Conservation (phyloP, 2,329 filamentous ascomycete species). For the Stachybotrys chartarum region DNA sequence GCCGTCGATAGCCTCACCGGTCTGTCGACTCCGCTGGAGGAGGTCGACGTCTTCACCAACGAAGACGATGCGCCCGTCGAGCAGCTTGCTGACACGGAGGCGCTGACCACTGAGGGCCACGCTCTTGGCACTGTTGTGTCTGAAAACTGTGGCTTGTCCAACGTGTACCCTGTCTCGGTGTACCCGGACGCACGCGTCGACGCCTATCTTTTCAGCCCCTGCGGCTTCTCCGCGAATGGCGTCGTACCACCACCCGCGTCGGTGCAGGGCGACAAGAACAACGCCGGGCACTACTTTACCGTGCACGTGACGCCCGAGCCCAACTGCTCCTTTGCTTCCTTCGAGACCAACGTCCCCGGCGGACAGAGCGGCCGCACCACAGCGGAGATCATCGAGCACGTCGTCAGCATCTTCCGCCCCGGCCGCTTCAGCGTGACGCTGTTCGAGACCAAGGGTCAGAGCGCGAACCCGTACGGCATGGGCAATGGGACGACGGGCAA, state of each 20-base stretch:
- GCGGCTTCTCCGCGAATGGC: conserved; percentile 94
- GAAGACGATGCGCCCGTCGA: conserved; percentile 44
- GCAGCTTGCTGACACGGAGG: conserved; percentile 55
- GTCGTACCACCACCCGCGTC: conserved; percentile 72
- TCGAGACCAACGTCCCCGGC: conserved; percentile 95
- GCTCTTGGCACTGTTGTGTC: conserved; percentile 88
- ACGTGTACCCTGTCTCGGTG: conserved; percentile 77
- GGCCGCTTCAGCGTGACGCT: conserved; percentile 96
- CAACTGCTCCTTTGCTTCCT: conserved; percentile 94
- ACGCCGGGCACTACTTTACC: conserved; percentile 80
- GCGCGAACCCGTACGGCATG: conserved; percentile 32
- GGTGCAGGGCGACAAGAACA: conserved; percentile 27
- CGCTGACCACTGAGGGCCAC: conserved; percentile 87
- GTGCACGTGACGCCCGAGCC: conserved; percentile 97
- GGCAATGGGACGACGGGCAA: conserved; percentile 27
- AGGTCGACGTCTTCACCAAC: conserved; percentile 79
- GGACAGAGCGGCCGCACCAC: conserved; percentile 83
- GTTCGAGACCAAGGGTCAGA: conserved; percentile 75
- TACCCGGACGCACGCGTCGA: conserved; percentile 94
- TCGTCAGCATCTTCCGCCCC: conserved; percentile 92
- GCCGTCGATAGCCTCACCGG: conserved; percentile 53
- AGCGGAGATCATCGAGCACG: conserved; percentile 84
- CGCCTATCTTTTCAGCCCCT: conserved; percentile 92
- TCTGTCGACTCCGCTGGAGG: conserved; percentile 47
- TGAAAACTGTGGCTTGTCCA: conserved; percentile 78